These are phyloP conservation scores for Dactylellina leptospora DNA, from an alignment of 2,329 filamentous ascomycete genomes.

Conservation along the genomic window DNA sequence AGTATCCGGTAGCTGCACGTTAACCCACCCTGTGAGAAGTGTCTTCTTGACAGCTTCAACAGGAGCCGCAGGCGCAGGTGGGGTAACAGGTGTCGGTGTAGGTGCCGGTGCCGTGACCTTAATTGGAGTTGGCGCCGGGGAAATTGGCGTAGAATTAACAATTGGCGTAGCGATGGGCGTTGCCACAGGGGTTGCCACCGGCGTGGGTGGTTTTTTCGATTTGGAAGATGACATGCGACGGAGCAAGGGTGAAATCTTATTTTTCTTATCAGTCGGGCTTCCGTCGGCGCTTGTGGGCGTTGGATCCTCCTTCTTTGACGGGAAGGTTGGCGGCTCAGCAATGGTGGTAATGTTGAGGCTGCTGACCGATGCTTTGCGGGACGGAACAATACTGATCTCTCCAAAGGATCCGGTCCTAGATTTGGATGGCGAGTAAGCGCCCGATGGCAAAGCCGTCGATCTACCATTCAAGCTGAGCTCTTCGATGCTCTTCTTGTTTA, in stretches of 20 bases:
- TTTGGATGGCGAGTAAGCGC: slow-evolving; percentile 33
- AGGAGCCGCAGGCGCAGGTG: slow-evolving; percentile 65
- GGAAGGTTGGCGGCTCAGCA: slow-evolving; percentile 21
- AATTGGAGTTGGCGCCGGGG: slow-evolving; percentile 66
- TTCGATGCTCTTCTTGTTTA: slow-evolving; percentile 40
- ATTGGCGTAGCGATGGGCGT: slow-evolving; percentile 60
- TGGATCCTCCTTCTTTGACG: slow-evolving; percentile 16
- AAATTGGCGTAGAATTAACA: slow-evolving; percentile 66
- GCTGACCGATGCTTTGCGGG: slow-evolving; percentile 44
- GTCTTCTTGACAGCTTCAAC: slow-evolving; percentile 70
- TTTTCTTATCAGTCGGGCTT: slow-evolving; percentile 43
- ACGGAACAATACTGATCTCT: slow-evolving; percentile 34
- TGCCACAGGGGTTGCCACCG: slow-evolving; percentile 8
- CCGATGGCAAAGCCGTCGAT: slow-evolving; percentile 7
- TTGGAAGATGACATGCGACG: slow-evolving; percentile 44
- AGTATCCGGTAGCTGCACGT: slow-evolving; percentile 96
- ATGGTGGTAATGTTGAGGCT: slow-evolving; percentile 42
- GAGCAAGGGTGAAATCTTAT: slow-evolving; percentile 39
- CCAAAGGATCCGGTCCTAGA: slow-evolving; percentile 43
- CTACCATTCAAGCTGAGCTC: slow-evolving; percentile 23
- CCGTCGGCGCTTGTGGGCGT: slow-evolving; percentile 19
- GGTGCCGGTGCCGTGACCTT: slow-evolving; percentile 72
- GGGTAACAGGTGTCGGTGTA: background rate
- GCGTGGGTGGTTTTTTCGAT: slow-evolving; percentile 22
- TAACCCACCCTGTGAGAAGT: slow-evolving; percentile 66